These are phyloP conservation scores for Ophiostoma sp. DNA, from an alignment of 2,329 filamentous ascomycete species.

Conservation along the genomic window DNA sequence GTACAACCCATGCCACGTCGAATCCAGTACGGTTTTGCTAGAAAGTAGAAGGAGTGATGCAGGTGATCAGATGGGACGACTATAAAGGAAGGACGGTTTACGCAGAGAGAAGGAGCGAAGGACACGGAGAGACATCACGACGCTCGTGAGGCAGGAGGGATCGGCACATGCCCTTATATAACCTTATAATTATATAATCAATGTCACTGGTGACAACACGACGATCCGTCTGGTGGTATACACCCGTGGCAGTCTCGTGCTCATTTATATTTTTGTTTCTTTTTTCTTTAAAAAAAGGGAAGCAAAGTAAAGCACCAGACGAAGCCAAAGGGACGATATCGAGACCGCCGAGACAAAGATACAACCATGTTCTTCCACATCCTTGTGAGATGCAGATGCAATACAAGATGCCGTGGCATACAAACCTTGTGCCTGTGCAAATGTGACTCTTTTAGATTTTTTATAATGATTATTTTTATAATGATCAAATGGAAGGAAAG, in stretches of 20 bases:
- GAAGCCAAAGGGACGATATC: not conserved
- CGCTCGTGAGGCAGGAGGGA: slow-evolving; percentile 14
- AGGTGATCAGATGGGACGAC: not conserved
- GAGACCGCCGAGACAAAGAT: not conserved
- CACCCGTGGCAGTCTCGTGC: not conserved
- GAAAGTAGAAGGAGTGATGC: not conserved
- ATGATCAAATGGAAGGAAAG: not conserved
- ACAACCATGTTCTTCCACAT: not conserved
- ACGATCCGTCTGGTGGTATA: not conserved
- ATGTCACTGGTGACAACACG: not conserved
- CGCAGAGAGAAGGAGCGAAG: not conserved
- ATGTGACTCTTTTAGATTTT: not conserved
- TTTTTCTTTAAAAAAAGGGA: not conserved
- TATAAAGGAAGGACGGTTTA: not conserved
- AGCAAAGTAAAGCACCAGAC: not conserved
- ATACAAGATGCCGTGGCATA: not conserved
- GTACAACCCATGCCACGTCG: not conserved
- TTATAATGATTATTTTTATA: no score
- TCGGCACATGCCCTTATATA: slow-evolving; percentile 5
- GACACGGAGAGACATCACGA: not conserved
- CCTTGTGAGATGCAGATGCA: not conserved
- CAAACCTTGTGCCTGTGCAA: slow-evolving; percentile 1
- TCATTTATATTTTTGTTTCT: not conserved
- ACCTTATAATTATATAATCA: not conserved
- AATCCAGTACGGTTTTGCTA: not conserved